Percentiles rank a stretch among this genome's conserved stretches.
Conservation (phyloP, 441 rosid species). For the Euphorbia corollata region DNA sequence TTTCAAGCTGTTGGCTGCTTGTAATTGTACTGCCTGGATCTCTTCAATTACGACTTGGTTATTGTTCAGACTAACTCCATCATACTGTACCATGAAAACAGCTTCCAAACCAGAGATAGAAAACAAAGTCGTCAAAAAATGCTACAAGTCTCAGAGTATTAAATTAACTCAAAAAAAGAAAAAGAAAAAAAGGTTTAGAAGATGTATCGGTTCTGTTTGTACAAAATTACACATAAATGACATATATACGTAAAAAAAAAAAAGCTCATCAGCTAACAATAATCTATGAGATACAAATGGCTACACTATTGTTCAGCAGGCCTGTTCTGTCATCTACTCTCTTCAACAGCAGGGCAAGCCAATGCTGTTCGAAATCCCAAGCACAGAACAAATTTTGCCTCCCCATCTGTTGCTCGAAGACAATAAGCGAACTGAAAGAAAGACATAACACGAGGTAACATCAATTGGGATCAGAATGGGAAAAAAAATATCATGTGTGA, state of each 20-base stretch:
- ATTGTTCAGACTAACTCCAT: background rate
- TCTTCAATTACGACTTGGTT: background rate
- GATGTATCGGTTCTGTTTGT: slow-evolving; percentile 24
- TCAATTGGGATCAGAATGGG: slow-evolving; percentile 13
- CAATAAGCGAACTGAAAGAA: slow-evolving; percentile 13
- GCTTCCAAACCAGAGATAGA: background rate
- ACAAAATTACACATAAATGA: slow-evolving; percentile 30
- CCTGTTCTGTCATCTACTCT: slow-evolving; percentile 24
- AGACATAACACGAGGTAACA: slow-evolving; percentile 7
- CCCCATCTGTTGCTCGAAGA: slow-evolving; percentile 10
- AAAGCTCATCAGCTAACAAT: slow-evolving; percentile 23
- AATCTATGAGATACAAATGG: slow-evolving; percentile 34
- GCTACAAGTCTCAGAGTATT: background rate
- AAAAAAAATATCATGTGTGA: slow-evolving; percentile 27
- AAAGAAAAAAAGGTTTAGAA: slow-evolving; percentile 15
- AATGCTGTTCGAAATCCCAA: slow-evolving; percentile 17
- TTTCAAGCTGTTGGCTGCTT: too few species aligned
- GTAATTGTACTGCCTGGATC: background rate
- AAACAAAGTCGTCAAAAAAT: background rate
- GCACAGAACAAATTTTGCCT: slow-evolving; percentile 13
- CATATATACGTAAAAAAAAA: slow-evolving; percentile 35
- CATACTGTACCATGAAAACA: background rate
- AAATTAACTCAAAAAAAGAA: background rate
- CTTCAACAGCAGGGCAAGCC: slow-evolving; percentile 30
- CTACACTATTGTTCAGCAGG: slow-evolving; percentile 21